These are phyloP conservation scores for Magnusiomyces clavatus DNA, from an alignment of 1,139 yeast species.

Conservation along the genomic window DNA sequence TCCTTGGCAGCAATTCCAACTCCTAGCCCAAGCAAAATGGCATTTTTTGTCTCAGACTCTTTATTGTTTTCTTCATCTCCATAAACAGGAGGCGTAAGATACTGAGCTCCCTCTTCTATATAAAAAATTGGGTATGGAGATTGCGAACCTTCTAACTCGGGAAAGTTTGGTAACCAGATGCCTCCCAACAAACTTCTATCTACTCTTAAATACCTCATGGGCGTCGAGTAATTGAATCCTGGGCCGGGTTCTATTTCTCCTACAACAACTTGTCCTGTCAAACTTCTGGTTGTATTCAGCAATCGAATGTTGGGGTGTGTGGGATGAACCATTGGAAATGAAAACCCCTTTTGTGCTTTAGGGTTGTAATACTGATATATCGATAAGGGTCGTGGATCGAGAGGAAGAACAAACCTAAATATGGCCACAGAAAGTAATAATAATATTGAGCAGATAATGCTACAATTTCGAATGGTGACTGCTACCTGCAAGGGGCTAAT, in stretches of 20 bases:
- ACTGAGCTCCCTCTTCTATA: constrained; percentile 7
- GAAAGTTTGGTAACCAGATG: constrained; percentile 4
- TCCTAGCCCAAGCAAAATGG: constrained; percentile 8
- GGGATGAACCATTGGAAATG: too few relatives aligned
- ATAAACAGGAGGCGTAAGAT: not conserved
- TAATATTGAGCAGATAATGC: too few relatives aligned
- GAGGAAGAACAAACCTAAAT: too few relatives aligned
- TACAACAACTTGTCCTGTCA: constrained; percentile 5
- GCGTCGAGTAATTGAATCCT: not conserved
- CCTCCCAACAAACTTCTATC: constrained; percentile 8
- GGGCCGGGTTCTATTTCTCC: constrained; percentile 4
- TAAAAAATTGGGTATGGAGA: constrained; percentile 8
- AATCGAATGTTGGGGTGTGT: too few relatives aligned
- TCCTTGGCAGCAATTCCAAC: constrained; percentile 7
- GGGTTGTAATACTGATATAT: too few relatives aligned
- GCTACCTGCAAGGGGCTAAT: too few relatives aligned
- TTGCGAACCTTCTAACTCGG: not conserved
- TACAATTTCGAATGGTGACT: too few relatives aligned
- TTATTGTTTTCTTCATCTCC: not conserved
- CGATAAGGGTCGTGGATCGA: too few relatives aligned
- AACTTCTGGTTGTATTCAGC: not conserved
- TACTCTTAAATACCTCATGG: constrained; percentile 6
- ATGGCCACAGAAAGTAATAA: too few relatives aligned
- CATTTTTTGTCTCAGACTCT: constrained; percentile 1
- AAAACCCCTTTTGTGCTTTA: too few relatives aligned